Evolutionary conservation across 352 stramenopile genomes (phyloP).

Genomic region (Phytophthora nicotianae): DNA sequence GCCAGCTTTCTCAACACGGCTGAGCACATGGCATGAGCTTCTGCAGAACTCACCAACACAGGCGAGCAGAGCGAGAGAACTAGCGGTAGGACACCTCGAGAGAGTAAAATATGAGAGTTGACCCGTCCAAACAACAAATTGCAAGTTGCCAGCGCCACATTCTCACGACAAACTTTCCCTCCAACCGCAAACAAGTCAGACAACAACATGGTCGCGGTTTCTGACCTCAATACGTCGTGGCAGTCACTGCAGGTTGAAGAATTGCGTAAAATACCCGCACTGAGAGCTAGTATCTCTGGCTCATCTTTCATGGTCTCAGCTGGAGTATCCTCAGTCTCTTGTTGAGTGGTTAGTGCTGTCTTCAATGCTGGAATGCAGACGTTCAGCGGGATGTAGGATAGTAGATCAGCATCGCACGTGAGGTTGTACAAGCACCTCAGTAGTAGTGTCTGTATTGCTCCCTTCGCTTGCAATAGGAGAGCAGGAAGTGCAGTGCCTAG

Average conservation of each 20-base stretch:
- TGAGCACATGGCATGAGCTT: slow-evolving; percentile 53
- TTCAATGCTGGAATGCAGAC: slow-evolving; percentile 31
- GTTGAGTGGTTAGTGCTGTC: slow-evolving; percentile 19
- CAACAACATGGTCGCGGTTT: slow-evolving; percentile 50
- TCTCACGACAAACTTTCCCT: slow-evolving; percentile 43
- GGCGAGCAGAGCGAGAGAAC: slow-evolving; percentile 59
- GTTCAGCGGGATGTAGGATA: slow-evolving; percentile 25
- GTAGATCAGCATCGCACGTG: slow-evolving; percentile 46
- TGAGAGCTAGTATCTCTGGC: slow-evolving; percentile 28
- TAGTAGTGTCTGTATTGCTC: slow-evolving; percentile 46
- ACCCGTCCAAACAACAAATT: slow-evolving; percentile 71
- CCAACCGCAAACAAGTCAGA: slow-evolving; percentile 54
- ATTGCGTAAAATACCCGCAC: slow-evolving; percentile 61
- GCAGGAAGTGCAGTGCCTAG: slow-evolving; percentile 36
- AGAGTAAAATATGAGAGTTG: slow-evolving; percentile 64
- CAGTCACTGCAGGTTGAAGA: slow-evolving; percentile 43
- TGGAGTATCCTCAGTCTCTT: background rate
- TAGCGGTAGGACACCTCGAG: slow-evolving; percentile 50
- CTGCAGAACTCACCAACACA: background rate
- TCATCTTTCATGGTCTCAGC: slow-evolving; percentile 4
- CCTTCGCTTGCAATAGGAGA: slow-evolving; percentile 40
- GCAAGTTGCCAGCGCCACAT: slow-evolving; percentile 60
- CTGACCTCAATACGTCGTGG: slow-evolving; percentile 47
- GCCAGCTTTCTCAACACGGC: slow-evolving; percentile 70
- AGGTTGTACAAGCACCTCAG: slow-evolving; percentile 70